These are phyloP conservation scores for Podospora comata DNA, from an alignment of 495 filamentous ascomycete genomes.

Conservation along the genomic window DNA sequence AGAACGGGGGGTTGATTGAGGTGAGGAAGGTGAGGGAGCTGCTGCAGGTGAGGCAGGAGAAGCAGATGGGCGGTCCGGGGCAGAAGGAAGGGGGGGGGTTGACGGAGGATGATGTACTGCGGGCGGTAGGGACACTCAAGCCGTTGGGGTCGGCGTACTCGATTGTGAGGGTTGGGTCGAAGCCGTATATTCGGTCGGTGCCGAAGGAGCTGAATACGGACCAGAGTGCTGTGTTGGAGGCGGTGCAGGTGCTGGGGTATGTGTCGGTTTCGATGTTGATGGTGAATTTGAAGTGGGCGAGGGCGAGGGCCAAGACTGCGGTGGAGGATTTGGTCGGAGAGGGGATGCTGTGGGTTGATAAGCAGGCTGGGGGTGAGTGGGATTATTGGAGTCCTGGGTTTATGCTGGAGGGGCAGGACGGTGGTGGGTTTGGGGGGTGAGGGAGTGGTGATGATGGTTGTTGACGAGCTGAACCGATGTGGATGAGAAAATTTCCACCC, in stretches of 20 bases:
- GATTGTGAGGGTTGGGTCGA: conserved; percentile 73
- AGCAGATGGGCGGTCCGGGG: conserved; percentile 60
- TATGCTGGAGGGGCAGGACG: conserved; percentile 36
- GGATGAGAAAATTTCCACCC: neutral
- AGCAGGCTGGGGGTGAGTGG: conserved; percentile 69
- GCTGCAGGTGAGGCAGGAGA: conserved; percentile 28
- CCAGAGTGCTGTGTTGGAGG: conserved; percentile 87
- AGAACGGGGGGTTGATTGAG: conserved; percentile 89
- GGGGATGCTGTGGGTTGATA: conserved; percentile 91
- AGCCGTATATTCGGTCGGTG: conserved; percentile 85
- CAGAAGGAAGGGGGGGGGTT: conserved; percentile 75
- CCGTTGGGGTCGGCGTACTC: conserved; percentile 87
- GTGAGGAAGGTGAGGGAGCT: conserved; percentile 68
- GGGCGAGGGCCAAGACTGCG: conserved; percentile 79
- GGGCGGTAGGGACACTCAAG: conserved; percentile 81
- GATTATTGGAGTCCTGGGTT: conserved; percentile 93
- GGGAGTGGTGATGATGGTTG: neutral
- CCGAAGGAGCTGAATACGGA: conserved; percentile 96
- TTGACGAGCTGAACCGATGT: neutral
- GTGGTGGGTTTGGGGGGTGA: conserved; percentile 15
- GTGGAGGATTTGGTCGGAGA: conserved; percentile 88
- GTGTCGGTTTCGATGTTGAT: conserved; percentile 89
- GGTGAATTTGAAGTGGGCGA: conserved; percentile 83
- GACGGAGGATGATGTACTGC: conserved; percentile 79
- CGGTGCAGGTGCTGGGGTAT: conserved; percentile 78